Conservation (phyloP, 306 rosid genomes). For the Cucurbita argyrosperma region DNA sequence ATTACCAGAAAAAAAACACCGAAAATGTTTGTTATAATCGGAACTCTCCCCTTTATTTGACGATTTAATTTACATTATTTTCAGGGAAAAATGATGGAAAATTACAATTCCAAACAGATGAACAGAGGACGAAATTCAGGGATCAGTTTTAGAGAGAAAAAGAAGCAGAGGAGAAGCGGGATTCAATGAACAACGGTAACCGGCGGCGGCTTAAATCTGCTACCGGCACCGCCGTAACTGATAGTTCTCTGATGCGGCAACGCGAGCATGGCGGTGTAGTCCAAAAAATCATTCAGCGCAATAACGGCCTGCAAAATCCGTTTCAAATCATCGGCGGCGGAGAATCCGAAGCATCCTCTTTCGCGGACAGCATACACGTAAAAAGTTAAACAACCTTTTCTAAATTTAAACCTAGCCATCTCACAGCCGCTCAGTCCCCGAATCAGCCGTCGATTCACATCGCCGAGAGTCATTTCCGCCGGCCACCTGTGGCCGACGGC, state of each 20-base stretch:
- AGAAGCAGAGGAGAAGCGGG: background rate
- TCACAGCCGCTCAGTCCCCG: conserved; percentile 51
- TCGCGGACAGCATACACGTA: conserved; percentile 73
- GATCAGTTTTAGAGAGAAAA: background rate
- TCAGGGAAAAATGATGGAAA: background rate
- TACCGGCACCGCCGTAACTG: conserved; percentile 14
- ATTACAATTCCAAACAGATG: background rate
- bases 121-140: background rate
- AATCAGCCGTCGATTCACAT: conserved; percentile 62
- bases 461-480: conserved; percentile 65
- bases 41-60: too few species aligned
- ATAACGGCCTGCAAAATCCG: conserved; percentile 55
- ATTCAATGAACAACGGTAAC: conserved; percentile 62
- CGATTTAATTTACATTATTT: background rate
- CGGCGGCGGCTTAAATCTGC: background rate
- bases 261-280: conserved; percentile 90
- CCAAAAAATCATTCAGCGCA: conserved; percentile 79
- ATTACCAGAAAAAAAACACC: too few species aligned
- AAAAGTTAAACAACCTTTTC: conserved; percentile 85
- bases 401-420: conserved; percentile 87
- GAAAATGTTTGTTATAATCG: too few species aligned
- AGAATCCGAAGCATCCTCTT: conserved; percentile 46
- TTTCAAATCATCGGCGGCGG: conserved; percentile 54
- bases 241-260: conserved; percentile 75
- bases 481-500: conserved; percentile 56